These are phyloP conservation scores for Fusarium redolens DNA, from an alignment of 2,329 filamentous ascomycete species.

Conservation along the genomic window DNA sequence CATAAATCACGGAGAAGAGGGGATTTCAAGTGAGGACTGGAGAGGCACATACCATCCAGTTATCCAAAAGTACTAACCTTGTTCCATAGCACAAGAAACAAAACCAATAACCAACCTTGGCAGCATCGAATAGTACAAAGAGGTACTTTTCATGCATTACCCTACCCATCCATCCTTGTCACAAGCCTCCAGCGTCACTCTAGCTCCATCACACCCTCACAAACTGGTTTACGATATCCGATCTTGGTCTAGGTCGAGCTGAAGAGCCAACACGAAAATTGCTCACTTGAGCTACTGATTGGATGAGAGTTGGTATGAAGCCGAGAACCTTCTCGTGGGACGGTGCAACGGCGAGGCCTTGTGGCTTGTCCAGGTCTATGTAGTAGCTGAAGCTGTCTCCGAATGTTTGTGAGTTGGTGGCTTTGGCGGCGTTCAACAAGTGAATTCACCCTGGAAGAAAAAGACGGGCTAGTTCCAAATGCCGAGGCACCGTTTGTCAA, in stretches of 20 bases:
- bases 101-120: not conserved
- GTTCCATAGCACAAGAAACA: not conserved
- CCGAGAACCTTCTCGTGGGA: not conserved
- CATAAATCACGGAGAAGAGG: not conserved
- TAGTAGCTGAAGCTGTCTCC: not conserved
- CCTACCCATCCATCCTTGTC: conserved; percentile 2
- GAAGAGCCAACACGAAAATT: not conserved
- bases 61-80: not conserved
- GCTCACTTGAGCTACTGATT: not conserved
- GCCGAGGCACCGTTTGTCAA: conserved; percentile 2
- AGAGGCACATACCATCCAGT: not conserved
- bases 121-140: conserved; percentile 10
- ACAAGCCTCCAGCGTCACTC: conserved; percentile 35
- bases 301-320: not conserved
- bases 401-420: not conserved
- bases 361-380: conserved; percentile 28
- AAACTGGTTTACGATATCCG: conserved; percentile 6
- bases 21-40: conserved; percentile 6
- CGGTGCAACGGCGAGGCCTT: conserved; percentile 20
- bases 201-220: conserved; percentile 20
- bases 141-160: not conserved
- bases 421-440: conserved; percentile 13
- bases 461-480: not conserved
- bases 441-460: not conserved
- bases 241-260: conserved; percentile 20